Conservation (phyloP, 1,284 basidiomycete genomes). For the Apiotrichum sp. region DNA sequence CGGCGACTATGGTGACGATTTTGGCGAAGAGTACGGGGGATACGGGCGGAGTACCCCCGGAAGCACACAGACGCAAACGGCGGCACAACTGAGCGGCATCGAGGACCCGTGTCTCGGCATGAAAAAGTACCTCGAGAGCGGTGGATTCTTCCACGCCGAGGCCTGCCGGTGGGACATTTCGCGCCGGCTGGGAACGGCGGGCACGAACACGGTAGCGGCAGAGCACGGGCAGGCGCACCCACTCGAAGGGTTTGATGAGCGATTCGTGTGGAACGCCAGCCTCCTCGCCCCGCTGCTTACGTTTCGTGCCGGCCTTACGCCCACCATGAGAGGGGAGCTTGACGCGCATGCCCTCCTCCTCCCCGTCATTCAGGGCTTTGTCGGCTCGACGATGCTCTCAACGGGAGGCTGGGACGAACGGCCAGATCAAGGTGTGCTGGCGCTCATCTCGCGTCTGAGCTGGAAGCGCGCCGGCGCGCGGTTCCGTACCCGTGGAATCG, state of each 20-base stretch:
- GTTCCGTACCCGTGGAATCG: constrained; percentile 94
- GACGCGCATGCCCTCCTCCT: constrained; percentile 50
- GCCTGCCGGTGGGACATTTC: constrained; percentile 83
- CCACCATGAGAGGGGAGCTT: constrained; percentile 47
- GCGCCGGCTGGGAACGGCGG: constrained; percentile 58
- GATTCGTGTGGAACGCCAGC: constrained; percentile 54
- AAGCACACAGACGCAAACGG: constrained; percentile 46
- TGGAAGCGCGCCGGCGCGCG: constrained; percentile 95
- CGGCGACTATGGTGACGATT: constrained; percentile 11
- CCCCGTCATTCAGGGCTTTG: constrained; percentile 90
- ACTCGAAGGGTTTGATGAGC: constrained; percentile 63
- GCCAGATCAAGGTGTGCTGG: constrained; percentile 56
- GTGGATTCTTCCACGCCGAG: constrained; percentile 87
- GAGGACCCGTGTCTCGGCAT: constrained; percentile 88
- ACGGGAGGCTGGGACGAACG: constrained; percentile 71
- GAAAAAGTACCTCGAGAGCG: constrained; percentile 83
- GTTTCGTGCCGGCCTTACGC: constrained; percentile 32
- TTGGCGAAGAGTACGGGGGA: background rate
- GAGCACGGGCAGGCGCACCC: constrained; percentile 42
- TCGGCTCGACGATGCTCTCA: constrained; percentile 50
- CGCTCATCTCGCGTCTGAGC: constrained; percentile 77
- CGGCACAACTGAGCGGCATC: constrained; percentile 49
- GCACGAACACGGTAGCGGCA: constrained; percentile 43
- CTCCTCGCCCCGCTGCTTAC: constrained; percentile 41
- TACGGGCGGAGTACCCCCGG: constrained; percentile 1